Conservation (phyloP, 768 basidiomycete species). For the Panellus pusillus region DNA sequence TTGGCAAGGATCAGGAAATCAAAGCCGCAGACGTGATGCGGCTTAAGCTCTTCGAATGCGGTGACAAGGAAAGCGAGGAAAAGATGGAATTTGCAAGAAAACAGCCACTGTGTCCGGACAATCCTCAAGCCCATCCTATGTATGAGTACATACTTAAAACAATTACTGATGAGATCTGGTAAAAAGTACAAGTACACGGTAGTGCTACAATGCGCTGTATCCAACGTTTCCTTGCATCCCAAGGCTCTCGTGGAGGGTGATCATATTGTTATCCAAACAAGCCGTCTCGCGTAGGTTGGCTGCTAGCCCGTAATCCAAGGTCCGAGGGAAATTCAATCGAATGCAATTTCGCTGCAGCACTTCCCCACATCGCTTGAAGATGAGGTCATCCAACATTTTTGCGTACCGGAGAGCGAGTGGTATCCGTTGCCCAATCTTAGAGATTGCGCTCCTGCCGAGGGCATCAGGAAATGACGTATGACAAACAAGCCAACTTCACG, state of each 20-base stretch:
- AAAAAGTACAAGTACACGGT: neutral
- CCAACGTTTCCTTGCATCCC: slow-evolving; percentile 10
- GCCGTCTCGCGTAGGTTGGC: too few species aligned
- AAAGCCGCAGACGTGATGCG: too few species aligned
- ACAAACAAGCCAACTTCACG: slow-evolving; percentile 25
- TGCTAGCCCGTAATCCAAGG: slow-evolving; percentile 8
- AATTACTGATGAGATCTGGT: too few species aligned
- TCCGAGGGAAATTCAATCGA: slow-evolving; percentile 11
- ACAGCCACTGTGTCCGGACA: too few species aligned
- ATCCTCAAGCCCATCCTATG: too few species aligned
- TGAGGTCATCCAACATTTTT: slow-evolving; percentile 55
- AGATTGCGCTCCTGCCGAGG: slow-evolving; percentile 50
- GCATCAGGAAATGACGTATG: neutral
- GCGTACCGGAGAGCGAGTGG: slow-evolving; percentile 64
- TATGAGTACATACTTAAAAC: too few species aligned
- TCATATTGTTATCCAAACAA: neutral
- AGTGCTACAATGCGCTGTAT: neutral
- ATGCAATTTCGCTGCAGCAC: neutral
- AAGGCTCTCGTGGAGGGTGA: slow-evolving; percentile 12
- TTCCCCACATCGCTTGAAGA: slow-evolving; percentile 38
- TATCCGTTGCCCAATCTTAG: slow-evolving; percentile 63
- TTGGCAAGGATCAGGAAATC: too few species aligned
- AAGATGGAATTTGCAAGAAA: too few species aligned
- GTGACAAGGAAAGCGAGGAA: too few species aligned
- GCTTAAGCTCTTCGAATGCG: too few species aligned